Base-by-base conservation (phyloP, 2,329 filamentous ascomycete species). In the Nothopassalora personata region DNA sequence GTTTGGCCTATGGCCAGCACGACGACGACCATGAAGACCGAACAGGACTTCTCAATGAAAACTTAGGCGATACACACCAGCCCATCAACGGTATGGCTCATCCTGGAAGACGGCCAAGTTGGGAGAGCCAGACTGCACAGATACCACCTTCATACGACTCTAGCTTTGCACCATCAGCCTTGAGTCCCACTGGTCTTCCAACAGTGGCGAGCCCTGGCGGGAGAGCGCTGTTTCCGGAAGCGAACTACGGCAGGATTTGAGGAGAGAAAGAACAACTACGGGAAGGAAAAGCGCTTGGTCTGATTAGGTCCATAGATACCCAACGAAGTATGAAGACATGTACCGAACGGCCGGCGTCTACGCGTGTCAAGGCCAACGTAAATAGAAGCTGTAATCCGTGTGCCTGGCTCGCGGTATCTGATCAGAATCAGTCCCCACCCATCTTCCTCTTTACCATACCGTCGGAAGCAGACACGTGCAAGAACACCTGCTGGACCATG, bases 211-310 rank as follows among this genome's bases (percentile, higher is more conserved):
- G 54, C 13, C 59, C 64, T 5, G 54, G 56, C 33, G 62, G 57
- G 10, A 58, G 61, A 31, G 60, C 64, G 15, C 53, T 62, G 10
- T 66, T 68, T 47, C 66, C 66, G 10, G 60, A 66, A n/a, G 64
- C 57, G 10, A 67, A 68, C 53, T 68, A 68, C 53, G 60, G 46
- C 59, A 58, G 39, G 60, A 56, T 56, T 33, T 23, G 36, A 23
- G 31, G 13, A 47, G 19, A 33, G 34, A 23, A 5, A 39, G 7
- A 27, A 27, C 19, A 8, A n/a, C 5, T 43, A 19, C 3, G 49
- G 30, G 4, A n/a, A 51, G 15, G 30, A 49, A 34, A 15, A n/a
- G 27, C 49, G 49, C 49, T 31, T 19, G 28, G 49, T 19, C 7
- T 31, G 27, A 31, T 19, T 51, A 34, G 7, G 49, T 51, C 49